Evolutionary conservation across 2,329 filamentous ascomycete genomes (phyloP), one percentile per base, ranked within the genome.

Genomic region (Drechmeria coniospora): DNA sequence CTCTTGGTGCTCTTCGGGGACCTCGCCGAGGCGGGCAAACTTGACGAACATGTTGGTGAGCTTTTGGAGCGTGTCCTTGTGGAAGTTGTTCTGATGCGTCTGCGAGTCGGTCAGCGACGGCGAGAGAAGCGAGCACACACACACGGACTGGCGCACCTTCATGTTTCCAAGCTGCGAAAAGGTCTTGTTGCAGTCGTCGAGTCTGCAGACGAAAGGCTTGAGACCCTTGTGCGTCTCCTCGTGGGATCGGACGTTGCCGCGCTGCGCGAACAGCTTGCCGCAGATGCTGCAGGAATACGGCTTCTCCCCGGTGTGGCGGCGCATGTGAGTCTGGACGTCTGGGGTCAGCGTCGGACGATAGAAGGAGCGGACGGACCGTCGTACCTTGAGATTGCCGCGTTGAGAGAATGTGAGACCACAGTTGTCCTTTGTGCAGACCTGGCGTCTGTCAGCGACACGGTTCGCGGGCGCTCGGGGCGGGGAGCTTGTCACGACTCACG

Each of bases 41-140:
- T 48, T 62, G 11, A 74, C 68, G 46, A 93, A 90, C 46, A 76
- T 78, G 23, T 59, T 41, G 1, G 77, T 83, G 15, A 93, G 61
- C 10, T 65, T 60, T 33, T 71, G 65, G 21, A 94, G 63, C 0
- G 79, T 78, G n/a, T 68, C 56, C 21, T 70, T 68, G 53, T 95
- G 87, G 49, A 92, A 94, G 46, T 86, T 87, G 58, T 94, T 94
- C 54, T 92, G 83, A 46, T 95, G 87, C 3, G 79, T 81, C 77
- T 83, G 32, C 2, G 5, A 6, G 4, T 8, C 8, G 6, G 38
- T 34, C 26, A 29, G 18, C 10, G 6, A 20, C 7, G 6, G 10
- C 10, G 6, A 10, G 10, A 20, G 18, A n/a, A 31, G 28, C 20
- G 11, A 11, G 20, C 12, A 8, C 4, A 13, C n/a, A 9, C 9